phyloP scores from a whole-genome alignment of 2,329 filamentous ascomycete genomes.

The Xylaria sp. region DNA sequence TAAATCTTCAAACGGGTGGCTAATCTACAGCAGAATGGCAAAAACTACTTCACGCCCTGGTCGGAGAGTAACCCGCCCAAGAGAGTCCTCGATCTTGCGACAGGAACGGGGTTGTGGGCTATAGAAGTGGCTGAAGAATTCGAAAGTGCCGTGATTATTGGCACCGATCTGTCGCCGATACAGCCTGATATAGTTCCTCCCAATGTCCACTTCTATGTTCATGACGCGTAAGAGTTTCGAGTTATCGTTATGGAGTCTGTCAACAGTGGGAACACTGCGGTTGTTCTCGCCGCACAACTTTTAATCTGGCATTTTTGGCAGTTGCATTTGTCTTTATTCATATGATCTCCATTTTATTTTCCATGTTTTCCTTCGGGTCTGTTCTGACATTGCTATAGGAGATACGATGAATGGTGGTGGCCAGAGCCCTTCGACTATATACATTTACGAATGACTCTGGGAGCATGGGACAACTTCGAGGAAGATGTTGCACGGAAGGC shows the following conservation, averaged over 20 bases:
- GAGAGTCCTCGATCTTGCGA: constrained; percentile 46
- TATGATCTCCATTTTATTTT: background rate
- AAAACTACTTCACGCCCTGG: constrained; percentile 49
- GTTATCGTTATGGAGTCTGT: constrained; percentile 22
- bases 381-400: constrained; percentile 27
- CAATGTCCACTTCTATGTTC: constrained; percentile 75
- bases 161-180: constrained; percentile 69
- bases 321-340: background rate
- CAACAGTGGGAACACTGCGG: background rate
- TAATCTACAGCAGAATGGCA: constrained; percentile 29
- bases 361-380: background rate
- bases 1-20: background rate
- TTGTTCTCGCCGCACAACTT: too few relatives aligned
- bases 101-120: constrained; percentile 60
- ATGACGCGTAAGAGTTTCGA: constrained; percentile 56
- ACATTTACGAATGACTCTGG: constrained; percentile 53
- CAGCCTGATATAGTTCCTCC: constrained; percentile 68
- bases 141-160: constrained; percentile 60
- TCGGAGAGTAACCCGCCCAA: constrained; percentile 40
- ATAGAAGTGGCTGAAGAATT: constrained; percentile 68
- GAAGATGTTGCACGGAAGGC: constrained; percentile 54
- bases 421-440: constrained; percentile 60
- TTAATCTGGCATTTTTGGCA: background rate
- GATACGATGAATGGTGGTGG: constrained; percentile 54
- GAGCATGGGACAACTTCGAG: constrained; percentile 54